Percentiles rank a stretch among this genome's conserved stretches.
phyloP scores from a whole-genome alignment of 140 eudicot genomes.

The Stevia rebaudiana region DNA sequence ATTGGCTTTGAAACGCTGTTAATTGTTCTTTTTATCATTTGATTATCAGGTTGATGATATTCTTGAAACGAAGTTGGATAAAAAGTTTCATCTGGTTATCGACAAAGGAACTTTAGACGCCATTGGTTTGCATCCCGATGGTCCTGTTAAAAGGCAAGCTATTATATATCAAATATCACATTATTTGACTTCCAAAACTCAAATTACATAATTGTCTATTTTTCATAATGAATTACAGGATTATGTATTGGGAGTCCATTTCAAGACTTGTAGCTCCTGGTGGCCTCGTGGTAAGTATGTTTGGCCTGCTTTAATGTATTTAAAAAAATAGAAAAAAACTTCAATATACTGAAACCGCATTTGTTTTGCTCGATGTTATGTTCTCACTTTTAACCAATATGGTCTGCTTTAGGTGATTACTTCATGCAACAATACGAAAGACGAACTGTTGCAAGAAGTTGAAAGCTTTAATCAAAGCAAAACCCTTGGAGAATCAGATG shows the following conservation, averaged over 20 bases:
- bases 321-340: not conserved
- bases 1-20: not conserved
- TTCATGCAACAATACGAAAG: slow-evolving; percentile 84
- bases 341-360: not conserved
- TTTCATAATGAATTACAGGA: slow-evolving; percentile 39
- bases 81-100: slow-evolving; percentile 57
- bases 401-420: slow-evolving; percentile 60
- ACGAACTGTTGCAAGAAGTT: slow-evolving; percentile 81
- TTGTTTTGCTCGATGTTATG: not conserved
- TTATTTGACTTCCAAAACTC: not conserved
- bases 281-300: slow-evolving; percentile 62
- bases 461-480: slow-evolving; percentile 69
- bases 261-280: slow-evolving; percentile 85
- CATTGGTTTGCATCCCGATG: slow-evolving; percentile 97
- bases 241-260: slow-evolving; percentile 96
- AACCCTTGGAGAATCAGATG: slow-evolving; percentile 31
- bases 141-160: slow-evolving; percentile 71
- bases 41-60: slow-evolving; percentile 83
- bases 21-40: not conserved
- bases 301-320: not conserved
- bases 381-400: not conserved
- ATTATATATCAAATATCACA: not conserved
- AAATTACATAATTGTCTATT: slow-evolving; percentile 5
- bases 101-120: slow-evolving; percentile 99
- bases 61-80: slow-evolving; percentile 88